Base-by-base conservation (phyloP, 2,329 filamentous ascomycete species). In the Fusarium xyrophilum region DNA sequence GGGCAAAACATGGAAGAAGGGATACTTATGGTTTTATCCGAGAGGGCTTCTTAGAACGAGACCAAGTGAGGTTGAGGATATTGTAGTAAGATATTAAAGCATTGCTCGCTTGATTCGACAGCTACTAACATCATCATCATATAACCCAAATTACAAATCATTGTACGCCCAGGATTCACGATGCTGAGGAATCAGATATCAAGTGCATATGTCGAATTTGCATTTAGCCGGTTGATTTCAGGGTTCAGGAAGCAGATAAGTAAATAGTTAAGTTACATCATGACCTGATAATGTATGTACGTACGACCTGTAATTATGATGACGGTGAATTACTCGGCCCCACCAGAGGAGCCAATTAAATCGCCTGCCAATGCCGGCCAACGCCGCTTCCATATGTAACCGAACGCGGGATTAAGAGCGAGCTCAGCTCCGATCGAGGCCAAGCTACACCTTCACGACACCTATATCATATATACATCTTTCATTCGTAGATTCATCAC, bases 371-470 rank as follows among this genome's bases (percentile, higher is more conserved):
- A 56, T 51, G n/a, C 53, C 30, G 38, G 32, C 33, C 46, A 51
- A 51, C 27, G 43, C 25, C 28, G 44, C 53, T 51, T 51, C 40
- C 53, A 28, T 40, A 40, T 32, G 35, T 38, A 44, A 56, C 61
- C 61, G 39, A 64, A 65, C 54, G 62, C 62, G 62, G 61, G 61
- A 65, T 65, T 65, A 65, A 65, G 62, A 35, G n/a, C 12, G 33
- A 30, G 23, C 23, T 36, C 28, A 44, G 36, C 35, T 30, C 33
- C 30, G 27, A 43, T 25, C 56, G 28, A 21, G 30, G 35, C 46
- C 46, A 23, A 40, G 19, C 14, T 32, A 38, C 28, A 38, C 28
- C 17, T n/a, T 47, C 17, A 30, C n/a, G 13, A 43, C 28, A 43
- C 21, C 32, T 50, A 27, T 48, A 39, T 13, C 21, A 40, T 51